Evolutionary conservation across 2,329 filamentous ascomycete genomes (phyloP), one percentile per base, ranked within the genome.

Genomic region (Lachnellula cervina): DNA sequence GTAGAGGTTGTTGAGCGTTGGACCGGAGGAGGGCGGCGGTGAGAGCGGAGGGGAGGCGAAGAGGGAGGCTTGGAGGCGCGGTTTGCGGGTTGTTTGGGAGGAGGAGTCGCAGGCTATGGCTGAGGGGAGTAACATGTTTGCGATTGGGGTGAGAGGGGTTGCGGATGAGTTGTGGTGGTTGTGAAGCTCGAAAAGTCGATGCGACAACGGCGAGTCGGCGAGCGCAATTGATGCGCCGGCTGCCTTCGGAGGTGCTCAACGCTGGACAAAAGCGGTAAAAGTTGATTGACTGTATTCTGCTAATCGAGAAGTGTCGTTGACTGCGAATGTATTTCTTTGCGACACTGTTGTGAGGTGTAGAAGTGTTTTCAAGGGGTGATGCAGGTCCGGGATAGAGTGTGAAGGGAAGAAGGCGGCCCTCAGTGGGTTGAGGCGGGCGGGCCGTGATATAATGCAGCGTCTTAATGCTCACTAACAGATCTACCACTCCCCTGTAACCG

Each of bases 111-210:
- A 83, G 32, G 78, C 73, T 45, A 84, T 70, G 37, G 81, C 79
- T 32, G 81, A 84, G 19, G 81, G 81, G 59, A 84, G 76, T 56
- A 84, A 71, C 82, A 85, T 85, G 21, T 60, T 74, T 49, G 53
- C 50, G 46, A 35, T 48, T 49, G 52, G 34, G 45, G 34, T 40
- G 13, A 28, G 44, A 8, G 21, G 35, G 19, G 45, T 17, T 34
- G 47, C 40, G 52, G 21, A 35, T 23, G 23, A 47, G 16, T 38
- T 55, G 42, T 53, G 16, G 17, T 48, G 49, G 48, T 52, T 49
- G 42, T 49, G 32, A 43, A 51, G 49, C 11, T 51, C 23, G 23
- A 34, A 32, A 16, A 54, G 46, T 57, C 59, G 59, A 54, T 54
- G 59, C 56, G 43, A 51, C 38, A 25, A 19, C 17, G 32, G 49